Base-by-base conservation (phyloP, 352 stramenopile species). In the Thraustochytrium striatum region DNA sequence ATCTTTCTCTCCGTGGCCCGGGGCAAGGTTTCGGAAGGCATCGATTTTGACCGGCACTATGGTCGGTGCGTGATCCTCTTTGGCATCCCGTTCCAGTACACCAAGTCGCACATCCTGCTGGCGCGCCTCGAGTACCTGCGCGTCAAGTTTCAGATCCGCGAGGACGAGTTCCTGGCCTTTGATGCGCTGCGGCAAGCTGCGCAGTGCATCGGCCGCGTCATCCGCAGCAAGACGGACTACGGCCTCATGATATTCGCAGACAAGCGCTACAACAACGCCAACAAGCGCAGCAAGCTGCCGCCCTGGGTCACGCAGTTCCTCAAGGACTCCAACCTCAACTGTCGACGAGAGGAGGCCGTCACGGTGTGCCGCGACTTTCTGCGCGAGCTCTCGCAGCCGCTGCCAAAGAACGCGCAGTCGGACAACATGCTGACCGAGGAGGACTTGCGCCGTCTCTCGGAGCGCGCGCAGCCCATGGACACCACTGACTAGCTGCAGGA, bases 41-140 rank as follows among this genome's bases (percentile, higher is more conserved):
- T 99, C 84, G 97, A 99, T 90, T 99, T 99, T 84, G 96, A 99
- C 84, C 89, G 96, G 25, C 97, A 99, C 73, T 99, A 99, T 81
- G 97, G 97, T 44, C 89, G 97, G 59, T 93, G 90, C 44, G 96
- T 99, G 58, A 91, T 99, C 41, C 90, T 99, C 78, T 98, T 99
- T 85, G 97, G 97, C 16, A 97, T 99, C 38, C 97, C 97, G 35
- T 99, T 98, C 88, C 95, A 99, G 88, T 99, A 86, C 72, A 83
- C 81, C 33, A 38, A 84, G 28, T 85, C 81, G 28, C 89, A 94
- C 82, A 92, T 89, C 50, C 86, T 99, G 44, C 87, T 94, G 39
- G 93, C 95, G 47, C 87, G 96, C 3, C 88, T 99, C 9, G 95
- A 99, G 86, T 99, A 98, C 86, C 85, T 99, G 73, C 92, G 78